Evolutionary conservation across 2,329 filamentous ascomycete species (phyloP).

Genomic region (Colletotrichum scovillei): DNA sequence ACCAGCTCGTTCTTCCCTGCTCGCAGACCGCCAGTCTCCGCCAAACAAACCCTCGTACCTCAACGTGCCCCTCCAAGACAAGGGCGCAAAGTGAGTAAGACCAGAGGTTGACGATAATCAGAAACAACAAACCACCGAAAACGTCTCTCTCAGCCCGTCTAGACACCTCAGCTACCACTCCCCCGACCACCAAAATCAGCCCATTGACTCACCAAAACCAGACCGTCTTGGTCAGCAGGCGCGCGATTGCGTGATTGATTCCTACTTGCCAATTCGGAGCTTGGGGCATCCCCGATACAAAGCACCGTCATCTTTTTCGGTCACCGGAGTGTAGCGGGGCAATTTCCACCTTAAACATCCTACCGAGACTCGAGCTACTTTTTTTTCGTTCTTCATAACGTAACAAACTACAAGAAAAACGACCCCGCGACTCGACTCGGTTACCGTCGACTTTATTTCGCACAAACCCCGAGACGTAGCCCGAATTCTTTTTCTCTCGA

Average conservation of each 20-base stretch:
- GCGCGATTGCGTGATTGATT: conserved; percentile 37
- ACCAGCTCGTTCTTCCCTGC: neutral
- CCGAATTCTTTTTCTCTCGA: too few species aligned
- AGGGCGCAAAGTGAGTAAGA: neutral
- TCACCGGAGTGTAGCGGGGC: conserved; percentile 21
- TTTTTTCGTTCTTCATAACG: conserved; percentile 18
- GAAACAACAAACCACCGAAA: neutral
- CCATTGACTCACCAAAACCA: conserved; percentile 33
- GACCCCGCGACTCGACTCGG: conserved; percentile 32
- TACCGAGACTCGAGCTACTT: conserved; percentile 16
- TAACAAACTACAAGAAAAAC: conserved; percentile 28
- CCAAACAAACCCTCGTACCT: neutral
- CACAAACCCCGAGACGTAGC: conserved; percentile 3
- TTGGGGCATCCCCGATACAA: conserved; percentile 21
- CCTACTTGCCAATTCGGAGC: conserved; percentile 1
- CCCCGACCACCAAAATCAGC: neutral
- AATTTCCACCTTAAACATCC: conserved; percentile 27
- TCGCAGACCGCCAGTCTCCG: neutral
- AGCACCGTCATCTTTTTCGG: conserved; percentile 22
- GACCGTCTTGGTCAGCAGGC: conserved; percentile 26
- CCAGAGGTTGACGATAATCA: conserved; percentile 1
- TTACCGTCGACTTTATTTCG: conserved; percentile 26
- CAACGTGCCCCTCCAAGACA: neutral
- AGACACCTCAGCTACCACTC: neutral
- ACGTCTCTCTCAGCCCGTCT: neutral